Percentiles rank a stretch among this genome's conserved stretches.
Conservation (phyloP, 805 yeast genomes). For the Suhomyces sp. region DNA sequence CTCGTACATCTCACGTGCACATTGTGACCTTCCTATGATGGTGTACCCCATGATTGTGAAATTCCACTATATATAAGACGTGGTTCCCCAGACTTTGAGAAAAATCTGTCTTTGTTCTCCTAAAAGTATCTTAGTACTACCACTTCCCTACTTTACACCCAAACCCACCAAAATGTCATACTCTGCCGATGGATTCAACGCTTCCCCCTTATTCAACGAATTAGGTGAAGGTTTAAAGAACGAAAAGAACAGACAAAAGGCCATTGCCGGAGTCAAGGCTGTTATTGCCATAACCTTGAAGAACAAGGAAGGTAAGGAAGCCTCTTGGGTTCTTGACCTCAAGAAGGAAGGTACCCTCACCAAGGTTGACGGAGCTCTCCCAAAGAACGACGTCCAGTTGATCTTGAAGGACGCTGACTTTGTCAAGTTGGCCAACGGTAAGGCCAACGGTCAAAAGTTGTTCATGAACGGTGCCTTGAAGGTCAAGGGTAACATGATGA, state of each 20-base stretch:
- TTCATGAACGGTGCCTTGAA: constrained; percentile 83
- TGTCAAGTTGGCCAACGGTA: constrained; percentile 68
- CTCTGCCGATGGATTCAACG: constrained; percentile 41
- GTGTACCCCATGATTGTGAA: constrained; percentile 3
- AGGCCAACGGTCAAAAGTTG: constrained; percentile 80
- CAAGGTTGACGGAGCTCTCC: constrained; percentile 45
- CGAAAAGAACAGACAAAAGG: constrained; percentile 34
- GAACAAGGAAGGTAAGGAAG: constrained; percentile 57
- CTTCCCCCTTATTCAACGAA: constrained; percentile 41
- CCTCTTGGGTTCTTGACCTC: constrained; percentile 68
- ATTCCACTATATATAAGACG: constrained; percentile 4
- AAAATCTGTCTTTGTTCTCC: too few relatives aligned
- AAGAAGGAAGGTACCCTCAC: constrained; percentile 53
- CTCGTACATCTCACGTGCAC: constrained; percentile 4
- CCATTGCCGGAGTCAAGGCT: constrained; percentile 53
- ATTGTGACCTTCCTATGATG: background rate
- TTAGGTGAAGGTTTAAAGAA: constrained; percentile 41
- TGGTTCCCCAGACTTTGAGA: constrained; percentile 1
- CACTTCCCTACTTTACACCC: constrained; percentile 1
- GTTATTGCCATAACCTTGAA: constrained; percentile 65
- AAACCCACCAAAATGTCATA: constrained; percentile 20
- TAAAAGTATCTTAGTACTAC: too few relatives aligned
- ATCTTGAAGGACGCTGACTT: constrained; percentile 67
- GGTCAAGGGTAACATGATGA: constrained; percentile 88
- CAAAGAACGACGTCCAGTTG: constrained; percentile 63